phyloP scores from a whole-genome alignment of 177 flowering plant genomes.

The Vitis hybrid region DNA sequence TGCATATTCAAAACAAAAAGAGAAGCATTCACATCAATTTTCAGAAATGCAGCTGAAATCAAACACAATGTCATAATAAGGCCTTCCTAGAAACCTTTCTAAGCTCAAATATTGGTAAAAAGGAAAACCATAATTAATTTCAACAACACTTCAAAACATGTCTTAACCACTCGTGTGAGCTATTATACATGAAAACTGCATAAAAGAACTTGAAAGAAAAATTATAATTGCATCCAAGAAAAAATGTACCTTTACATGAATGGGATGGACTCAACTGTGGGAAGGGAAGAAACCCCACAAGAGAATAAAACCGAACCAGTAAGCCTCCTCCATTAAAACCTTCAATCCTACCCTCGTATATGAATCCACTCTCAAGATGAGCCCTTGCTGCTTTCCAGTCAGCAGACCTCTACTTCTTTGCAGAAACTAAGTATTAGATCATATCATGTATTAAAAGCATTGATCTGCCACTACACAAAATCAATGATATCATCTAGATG shows the following conservation, averaged over 20 bases:
- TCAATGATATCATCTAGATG: not conserved
- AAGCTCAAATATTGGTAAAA: no score
- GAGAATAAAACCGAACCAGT: conserved; percentile 71
- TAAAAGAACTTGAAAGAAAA: not conserved
- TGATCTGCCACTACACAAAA: not conserved
- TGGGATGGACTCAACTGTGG: conserved; percentile 74
- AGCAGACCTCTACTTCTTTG: conserved; percentile 84
- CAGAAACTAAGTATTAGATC: conserved; percentile 49
- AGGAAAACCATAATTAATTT: no score
- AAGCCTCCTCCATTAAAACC: conserved; percentile 88
- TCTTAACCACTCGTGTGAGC: no score
- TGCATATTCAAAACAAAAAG: no score
- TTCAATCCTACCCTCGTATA: conserved; percentile 67
- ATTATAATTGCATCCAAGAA: not conserved
- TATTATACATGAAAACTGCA: not conserved
- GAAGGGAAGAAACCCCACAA: conserved; percentile 88
- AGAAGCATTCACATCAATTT: no score
- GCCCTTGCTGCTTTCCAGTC: conserved; percentile 87
- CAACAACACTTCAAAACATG: no score
- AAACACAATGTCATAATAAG: no score
- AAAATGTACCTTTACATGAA: conserved; percentile 65
- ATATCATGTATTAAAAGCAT: conserved; percentile 9
- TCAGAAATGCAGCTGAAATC: no score
- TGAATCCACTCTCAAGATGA: conserved; percentile 51
- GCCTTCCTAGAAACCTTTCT: no score